Percentiles rank a stretch among this genome's conserved stretches.
phyloP scores from a whole-genome alignment of 2,329 filamentous ascomycete species.

The Penicillium expansum region DNA sequence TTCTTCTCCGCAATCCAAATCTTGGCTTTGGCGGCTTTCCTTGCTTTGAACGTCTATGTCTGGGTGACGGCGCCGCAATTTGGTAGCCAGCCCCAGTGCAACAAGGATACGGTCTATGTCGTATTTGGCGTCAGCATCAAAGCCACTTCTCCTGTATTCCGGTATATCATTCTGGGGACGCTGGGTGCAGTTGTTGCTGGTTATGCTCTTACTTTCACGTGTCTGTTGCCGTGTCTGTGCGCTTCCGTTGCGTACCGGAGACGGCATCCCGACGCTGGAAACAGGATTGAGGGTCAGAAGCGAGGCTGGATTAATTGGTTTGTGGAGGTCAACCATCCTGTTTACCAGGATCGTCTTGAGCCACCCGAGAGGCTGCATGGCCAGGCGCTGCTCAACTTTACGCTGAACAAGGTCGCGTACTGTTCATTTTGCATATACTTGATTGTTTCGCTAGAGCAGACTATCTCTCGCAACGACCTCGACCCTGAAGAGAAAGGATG shows the following conservation, averaged over 20 bases:
- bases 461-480: constrained; percentile 14
- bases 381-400: constrained; percentile 8
- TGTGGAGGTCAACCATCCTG: background rate
- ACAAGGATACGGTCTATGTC: constrained; percentile 14
- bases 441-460: constrained; percentile 22
- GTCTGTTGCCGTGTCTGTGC: constrained; percentile 16
- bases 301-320: constrained; percentile 10
- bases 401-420: constrained; percentile 14
- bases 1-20: constrained; percentile 13
- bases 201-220: constrained; percentile 12
- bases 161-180: constrained; percentile 17
- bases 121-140: constrained; percentile 18
- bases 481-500: constrained; percentile 14
- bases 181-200: constrained; percentile 5
- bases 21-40: constrained; percentile 11
- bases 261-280: background rate
- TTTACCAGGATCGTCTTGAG: background rate
- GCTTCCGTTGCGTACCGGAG: background rate
- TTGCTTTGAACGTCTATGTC: constrained; percentile 17
- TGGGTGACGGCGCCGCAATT: constrained; percentile 18
- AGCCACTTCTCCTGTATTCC: constrained; percentile 16
- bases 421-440: constrained; percentile 17
- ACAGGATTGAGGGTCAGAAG: background rate
- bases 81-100: constrained; percentile 17
- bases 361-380: constrained; percentile 5